Conservation (phyloP, 306 rosid species). For the Lathyrus oleraceus region DNA sequence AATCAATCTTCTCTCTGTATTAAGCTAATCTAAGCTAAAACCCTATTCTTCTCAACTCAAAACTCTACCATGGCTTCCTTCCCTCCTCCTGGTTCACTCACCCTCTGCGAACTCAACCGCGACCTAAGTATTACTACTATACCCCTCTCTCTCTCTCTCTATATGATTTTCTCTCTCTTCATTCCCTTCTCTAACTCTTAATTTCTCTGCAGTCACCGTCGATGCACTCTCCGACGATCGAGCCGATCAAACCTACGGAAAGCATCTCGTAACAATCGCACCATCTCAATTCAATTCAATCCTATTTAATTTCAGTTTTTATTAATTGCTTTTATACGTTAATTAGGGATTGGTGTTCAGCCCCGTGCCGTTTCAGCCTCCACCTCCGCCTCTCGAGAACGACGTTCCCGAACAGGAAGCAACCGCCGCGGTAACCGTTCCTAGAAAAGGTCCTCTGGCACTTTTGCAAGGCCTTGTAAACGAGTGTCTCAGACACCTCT, state of each 20-base stretch:
- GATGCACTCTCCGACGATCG: constrained; percentile 75
- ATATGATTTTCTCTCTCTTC: not conserved
- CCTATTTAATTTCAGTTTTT: not conserved
- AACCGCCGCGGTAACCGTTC: constrained; percentile 27
- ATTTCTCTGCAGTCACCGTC: constrained; percentile 66
- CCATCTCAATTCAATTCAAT: not conserved
- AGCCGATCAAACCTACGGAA: constrained; percentile 74
- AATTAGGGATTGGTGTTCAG: constrained; percentile 79
- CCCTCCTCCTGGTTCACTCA: constrained; percentile 79
- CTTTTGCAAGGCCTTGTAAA: constrained; percentile 50
- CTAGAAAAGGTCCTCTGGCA: constrained; percentile 46
- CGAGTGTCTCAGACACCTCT: constrained; percentile 45
- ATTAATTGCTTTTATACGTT: not conserved
- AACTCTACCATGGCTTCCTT: constrained; percentile 27
- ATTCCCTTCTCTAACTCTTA: constrained; percentile 12
- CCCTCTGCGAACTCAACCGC: constrained; percentile 93
- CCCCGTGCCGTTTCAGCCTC: constrained; percentile 70
- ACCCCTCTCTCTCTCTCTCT: not conserved
- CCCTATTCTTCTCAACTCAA: not conserved
- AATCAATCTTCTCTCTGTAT: not conserved
- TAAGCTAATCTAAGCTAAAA: not conserved
- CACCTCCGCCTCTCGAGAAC: constrained; percentile 44
- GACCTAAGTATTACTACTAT: constrained; percentile 56
- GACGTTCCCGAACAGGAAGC: constrained; percentile 41
- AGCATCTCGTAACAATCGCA: constrained; percentile 57